Evolutionary conservation across 768 basidiomycete species (phyloP).

Genomic region (Boletus reticulatus): DNA sequence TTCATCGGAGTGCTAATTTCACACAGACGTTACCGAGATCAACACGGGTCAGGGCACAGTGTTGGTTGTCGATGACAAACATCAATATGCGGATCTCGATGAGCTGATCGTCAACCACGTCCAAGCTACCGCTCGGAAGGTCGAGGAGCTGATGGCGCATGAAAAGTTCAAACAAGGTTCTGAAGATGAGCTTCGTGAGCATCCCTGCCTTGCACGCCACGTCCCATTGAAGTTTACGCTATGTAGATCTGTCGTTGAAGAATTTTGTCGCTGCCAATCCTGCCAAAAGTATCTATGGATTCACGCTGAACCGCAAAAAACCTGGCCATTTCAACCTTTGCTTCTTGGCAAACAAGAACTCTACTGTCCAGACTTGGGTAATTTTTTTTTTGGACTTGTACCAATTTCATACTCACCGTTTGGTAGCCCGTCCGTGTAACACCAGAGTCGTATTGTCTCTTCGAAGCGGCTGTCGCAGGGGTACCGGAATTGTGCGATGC

Average conservation of each 20-base stretch:
- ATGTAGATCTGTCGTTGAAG: conserved; percentile 77
- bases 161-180: conserved; percentile 91
- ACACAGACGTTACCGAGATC: conserved; percentile 75
- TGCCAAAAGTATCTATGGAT: conserved; percentile 93
- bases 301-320: conserved; percentile 82
- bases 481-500: conserved; percentile 95
- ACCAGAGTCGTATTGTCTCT: conserved; percentile 86
- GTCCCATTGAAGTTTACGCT: neutral
- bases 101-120: conserved; percentile 97
- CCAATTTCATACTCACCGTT: neutral
- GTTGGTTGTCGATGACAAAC: conserved; percentile 71
- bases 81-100: conserved; percentile 90
- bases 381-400: neutral
- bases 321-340: conserved; percentile 93
- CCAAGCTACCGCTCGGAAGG: conserved; percentile 87
- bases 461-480: conserved; percentile 86
- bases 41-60: conserved; percentile 69
- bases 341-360: conserved; percentile 91
- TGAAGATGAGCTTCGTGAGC: conserved; percentile 89
- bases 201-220: neutral
- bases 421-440: conserved; percentile 79
- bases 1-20: conserved; percentile 5
- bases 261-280: conserved; percentile 93
- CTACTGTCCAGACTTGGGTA: conserved; percentile 91
- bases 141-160: conserved; percentile 92